Conservation (phyloP, 331 rosid species). For the Quercus tomentella region DNA sequence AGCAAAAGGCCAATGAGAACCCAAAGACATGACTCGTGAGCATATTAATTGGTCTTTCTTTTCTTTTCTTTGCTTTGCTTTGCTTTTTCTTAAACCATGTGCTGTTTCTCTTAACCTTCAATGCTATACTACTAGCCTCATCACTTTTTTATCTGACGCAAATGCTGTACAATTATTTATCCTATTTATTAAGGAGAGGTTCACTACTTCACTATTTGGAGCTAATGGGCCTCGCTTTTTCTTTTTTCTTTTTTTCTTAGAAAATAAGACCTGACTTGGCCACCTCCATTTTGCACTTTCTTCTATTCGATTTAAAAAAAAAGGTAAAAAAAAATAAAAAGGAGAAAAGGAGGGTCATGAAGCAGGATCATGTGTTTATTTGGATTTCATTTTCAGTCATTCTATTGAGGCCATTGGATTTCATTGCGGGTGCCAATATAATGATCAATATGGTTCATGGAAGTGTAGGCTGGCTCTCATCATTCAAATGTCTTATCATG, state of each 20-base stretch:
- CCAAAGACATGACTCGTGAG: slow-evolving; percentile 25
- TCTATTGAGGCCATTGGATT: neutral
- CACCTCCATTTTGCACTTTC: neutral
- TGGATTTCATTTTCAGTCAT: neutral
- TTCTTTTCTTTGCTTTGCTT: neutral
- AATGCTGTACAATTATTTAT: neutral
- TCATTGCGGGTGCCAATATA: neutral
- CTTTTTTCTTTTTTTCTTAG: neutral
- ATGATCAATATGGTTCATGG: neutral
- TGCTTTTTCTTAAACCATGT: slow-evolving; percentile 35
- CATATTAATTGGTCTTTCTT: slow-evolving; percentile 22
- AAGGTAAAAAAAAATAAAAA: no score
- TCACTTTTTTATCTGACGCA: slow-evolving; percentile 37
- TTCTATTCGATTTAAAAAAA: no score
- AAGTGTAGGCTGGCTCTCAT: neutral
- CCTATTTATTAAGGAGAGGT: neutral
- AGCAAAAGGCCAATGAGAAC: slow-evolving; percentile 30
- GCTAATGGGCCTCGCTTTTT: neutral
- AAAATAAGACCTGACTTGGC: neutral
- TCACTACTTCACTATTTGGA: neutral
- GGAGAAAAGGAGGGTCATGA: neutral
- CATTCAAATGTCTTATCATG: neutral
- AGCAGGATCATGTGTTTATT: neutral
- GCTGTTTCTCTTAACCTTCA: slow-evolving; percentile 13
- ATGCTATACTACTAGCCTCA: slow-evolving; percentile 15